Evolutionary conservation across 129 eudicot species (phyloP).

Genomic region (Pulicaria dysenterica): DNA sequence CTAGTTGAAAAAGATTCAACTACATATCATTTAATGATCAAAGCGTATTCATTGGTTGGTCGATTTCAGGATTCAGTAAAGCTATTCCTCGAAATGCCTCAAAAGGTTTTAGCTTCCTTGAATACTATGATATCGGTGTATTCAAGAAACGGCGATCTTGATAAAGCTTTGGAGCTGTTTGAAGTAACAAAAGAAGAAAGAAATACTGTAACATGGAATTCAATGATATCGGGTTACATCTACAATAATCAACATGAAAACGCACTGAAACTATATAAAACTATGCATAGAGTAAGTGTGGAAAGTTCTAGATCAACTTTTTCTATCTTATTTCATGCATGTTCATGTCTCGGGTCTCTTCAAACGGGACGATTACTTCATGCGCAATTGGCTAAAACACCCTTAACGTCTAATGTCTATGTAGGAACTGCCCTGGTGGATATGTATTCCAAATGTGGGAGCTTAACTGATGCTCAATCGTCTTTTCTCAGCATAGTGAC

Average conservation of each 20-base stretch:
- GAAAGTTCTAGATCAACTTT: conserved; percentile 60
- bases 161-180: conserved; percentile 69
- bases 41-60: conserved; percentile 57
- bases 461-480: conserved; percentile 46
- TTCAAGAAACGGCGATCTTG: conserved; percentile 49
- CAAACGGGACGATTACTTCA: conserved; percentile 67
- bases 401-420: conserved; percentile 53
- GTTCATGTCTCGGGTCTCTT: conserved; percentile 71
- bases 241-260: conserved; percentile 61
- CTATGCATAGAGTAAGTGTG: conserved; percentile 46
- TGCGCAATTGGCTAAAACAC: conserved; percentile 55
- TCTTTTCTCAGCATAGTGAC: conserved; percentile 48
- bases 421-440: conserved; percentile 73
- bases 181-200: conserved; percentile 52
- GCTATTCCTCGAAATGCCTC: conserved; percentile 59
- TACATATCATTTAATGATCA: conserved; percentile 67
- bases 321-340: conserved; percentile 59
- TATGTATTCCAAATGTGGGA: conserved; percentile 83
- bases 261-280: conserved; percentile 44
- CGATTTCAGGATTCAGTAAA: conserved; percentile 50
- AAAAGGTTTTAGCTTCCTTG: conserved; percentile 37
- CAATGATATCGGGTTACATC: conserved; percentile 72
- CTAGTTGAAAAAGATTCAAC: conserved; percentile 38
- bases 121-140: conserved; percentile 67
- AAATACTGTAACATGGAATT: conserved; percentile 64